phyloP scores from a whole-genome alignment of 345 rosid species.

The Citrus glauca region DNA sequence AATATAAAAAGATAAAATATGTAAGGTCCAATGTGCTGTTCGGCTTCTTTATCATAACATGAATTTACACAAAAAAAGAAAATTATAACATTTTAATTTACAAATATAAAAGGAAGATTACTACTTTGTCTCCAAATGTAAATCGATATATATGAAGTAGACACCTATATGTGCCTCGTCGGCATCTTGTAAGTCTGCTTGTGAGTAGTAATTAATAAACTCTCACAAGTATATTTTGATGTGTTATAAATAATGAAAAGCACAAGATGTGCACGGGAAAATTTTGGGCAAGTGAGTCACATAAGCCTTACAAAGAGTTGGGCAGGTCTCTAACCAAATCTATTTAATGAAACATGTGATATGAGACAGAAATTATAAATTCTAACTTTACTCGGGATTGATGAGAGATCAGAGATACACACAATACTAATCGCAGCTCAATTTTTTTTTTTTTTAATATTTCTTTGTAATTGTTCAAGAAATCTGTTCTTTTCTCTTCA shows the following conservation, averaged over 20 bases:
- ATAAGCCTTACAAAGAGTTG: background rate
- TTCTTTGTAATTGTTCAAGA: background rate
- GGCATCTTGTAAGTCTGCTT: background rate
- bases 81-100: background rate
- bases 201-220: background rate
- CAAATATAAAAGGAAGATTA: background rate
- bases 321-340: conserved; percentile 5
- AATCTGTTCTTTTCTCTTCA: background rate
- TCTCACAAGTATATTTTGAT: background rate
- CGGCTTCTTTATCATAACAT: no score
- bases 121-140: background rate
- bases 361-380: background rate
- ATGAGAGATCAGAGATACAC: background rate
- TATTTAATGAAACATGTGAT: conserved; percentile 19
- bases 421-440: background rate
- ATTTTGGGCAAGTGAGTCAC: background rate
- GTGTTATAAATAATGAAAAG: background rate
- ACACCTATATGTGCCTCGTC: no score
- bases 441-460: background rate
- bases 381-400: background rate
- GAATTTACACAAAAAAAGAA: no score
- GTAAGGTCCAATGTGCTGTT: no score
- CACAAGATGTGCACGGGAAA: conserved; percentile 11
- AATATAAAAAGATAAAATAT: no score
- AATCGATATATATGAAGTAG: no score